A percentile compares a stretch with the other conserved stretches of the same genome.
These are phyloP conservation scores for Scedosporium apiospermum DNA, from an alignment of 2,329 filamentous ascomycete species.

Conservation along the genomic window DNA sequence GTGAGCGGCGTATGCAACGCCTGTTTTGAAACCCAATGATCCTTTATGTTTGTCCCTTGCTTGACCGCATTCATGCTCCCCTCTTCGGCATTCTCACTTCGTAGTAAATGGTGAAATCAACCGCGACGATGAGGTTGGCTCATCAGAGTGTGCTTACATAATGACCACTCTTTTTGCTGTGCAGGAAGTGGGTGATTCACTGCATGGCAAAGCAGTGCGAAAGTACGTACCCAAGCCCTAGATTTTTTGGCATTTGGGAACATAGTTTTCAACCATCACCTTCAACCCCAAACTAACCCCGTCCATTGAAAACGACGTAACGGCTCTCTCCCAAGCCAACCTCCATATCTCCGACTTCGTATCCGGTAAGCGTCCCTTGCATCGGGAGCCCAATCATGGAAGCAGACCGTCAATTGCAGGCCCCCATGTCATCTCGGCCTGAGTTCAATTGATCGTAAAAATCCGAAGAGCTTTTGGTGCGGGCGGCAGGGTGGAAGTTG, in stretches of 20 bases:
- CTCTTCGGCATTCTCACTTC: background rate
- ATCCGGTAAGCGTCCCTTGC: slow-evolving; percentile 2
- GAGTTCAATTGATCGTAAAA: background rate
- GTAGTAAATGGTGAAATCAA: background rate
- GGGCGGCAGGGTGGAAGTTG: too few relatives aligned
- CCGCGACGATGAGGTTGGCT: background rate
- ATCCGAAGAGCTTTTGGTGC: background rate
- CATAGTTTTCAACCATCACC: slow-evolving; percentile 4
- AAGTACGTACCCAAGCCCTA: slow-evolving; percentile 9
- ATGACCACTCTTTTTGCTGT: background rate
- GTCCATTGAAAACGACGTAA: background rate
- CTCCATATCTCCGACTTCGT: slow-evolving; percentile 1
- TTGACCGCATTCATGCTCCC: background rate
- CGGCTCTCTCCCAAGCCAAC: slow-evolving; percentile 3
- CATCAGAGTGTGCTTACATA: slow-evolving; percentile 1
- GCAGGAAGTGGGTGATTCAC: background rate
- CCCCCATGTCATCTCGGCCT: background rate
- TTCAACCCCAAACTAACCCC: slow-evolving; percentile 1
- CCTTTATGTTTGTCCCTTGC: background rate
- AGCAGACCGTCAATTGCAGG: too few relatives aligned
- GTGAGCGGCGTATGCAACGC: background rate
- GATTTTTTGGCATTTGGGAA: slow-evolving; percentile 6
- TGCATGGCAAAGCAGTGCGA: background rate
- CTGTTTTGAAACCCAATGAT: background rate
- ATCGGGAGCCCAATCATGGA: background rate